Evolutionary conservation across 2,329 filamentous ascomycete genomes (phyloP), one percentile per base, ranked within the genome.

Genomic region (Madurella mycetomatis): DNA sequence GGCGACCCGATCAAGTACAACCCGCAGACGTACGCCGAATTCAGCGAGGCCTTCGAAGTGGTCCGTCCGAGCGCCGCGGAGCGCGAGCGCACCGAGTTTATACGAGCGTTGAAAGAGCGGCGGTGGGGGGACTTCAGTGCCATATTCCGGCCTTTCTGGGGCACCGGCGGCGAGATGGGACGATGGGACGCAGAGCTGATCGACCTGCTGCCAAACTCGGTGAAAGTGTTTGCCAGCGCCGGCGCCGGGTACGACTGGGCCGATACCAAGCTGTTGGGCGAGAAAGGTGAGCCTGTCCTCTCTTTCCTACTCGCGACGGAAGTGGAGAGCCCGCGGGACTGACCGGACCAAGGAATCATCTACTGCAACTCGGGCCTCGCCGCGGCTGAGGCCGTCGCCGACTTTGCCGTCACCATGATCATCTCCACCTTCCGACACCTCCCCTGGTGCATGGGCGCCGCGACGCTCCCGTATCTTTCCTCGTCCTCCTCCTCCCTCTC

Each of bases 321-420:
- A 25, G 25, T 7, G 25, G 7, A 7, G 7, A 25, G 25, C 25
- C 25, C 25, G 7, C 25, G 25, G 25, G 25, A 42, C 51, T 53
- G n/a, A 55, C 19, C 48, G 3, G 3, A 15, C 8, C 39, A 47
- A 80, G 80, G 83, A 39, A 80, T 88, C 58, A 70, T 86, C 49
- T 90, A 90, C 71, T 90, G 86, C 74, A 90, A 90, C 70, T 80
- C 83, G 2, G 86, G 85, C 1, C 77, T 83, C 1, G 85, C 86
- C 0, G 85, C 85, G 37, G 84, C 84, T 7, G 87, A 90, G 64
- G 82, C 86, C 4, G 86, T 90, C 1, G 86, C 86, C 48, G 87
- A 90, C 67, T 82, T 87, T 57, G 82, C 85, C 16, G 75, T 88
- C 41, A 84, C 83, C 64, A 78, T 87, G 62, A 81, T 90, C 61